phyloP scores from a whole-genome alignment of 2,329 filamentous ascomycete genomes.

The Paraconiothyrium brasiliense region DNA sequence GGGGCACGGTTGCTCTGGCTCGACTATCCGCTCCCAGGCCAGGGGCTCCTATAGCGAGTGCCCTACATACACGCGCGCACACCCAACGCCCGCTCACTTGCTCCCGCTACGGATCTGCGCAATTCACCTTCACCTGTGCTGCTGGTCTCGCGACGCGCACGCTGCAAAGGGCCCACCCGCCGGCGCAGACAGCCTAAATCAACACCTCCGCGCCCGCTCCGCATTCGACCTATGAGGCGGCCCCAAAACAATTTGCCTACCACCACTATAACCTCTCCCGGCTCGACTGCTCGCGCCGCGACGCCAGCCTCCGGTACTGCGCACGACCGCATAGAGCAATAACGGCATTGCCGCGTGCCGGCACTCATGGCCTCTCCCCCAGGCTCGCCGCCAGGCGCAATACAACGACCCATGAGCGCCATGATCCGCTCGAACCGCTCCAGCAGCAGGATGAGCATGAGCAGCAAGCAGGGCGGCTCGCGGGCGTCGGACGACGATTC shows the following conservation, averaged over 20 bases:
- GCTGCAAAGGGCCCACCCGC: constrained; percentile 11
- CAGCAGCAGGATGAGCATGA: constrained; percentile 85
- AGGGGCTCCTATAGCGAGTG: constrained; percentile 11
- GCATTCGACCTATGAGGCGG: constrained; percentile 20
- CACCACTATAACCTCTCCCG: constrained; percentile 23
- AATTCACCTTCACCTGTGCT: constrained; percentile 2
- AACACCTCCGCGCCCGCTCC: constrained; percentile 18
- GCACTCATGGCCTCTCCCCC: constrained; percentile 50
- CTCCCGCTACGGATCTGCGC: constrained; percentile 6
- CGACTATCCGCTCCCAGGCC: constrained; percentile 7
- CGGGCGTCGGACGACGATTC: constrained; percentile 88
- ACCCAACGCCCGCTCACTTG: background rate
- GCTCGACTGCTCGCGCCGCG: constrained; percentile 21
- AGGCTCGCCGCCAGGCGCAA: constrained; percentile 46
- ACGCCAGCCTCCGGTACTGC: constrained; percentile 20
- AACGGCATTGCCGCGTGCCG: constrained; percentile 36
- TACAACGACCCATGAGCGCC: constrained; percentile 79
- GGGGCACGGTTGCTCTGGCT: background rate
- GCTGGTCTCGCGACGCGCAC: background rate
- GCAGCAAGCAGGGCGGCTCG: constrained; percentile 78
- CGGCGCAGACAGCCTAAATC: constrained; percentile 27
- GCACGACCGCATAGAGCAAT: constrained; percentile 21
- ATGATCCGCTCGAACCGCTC: constrained; percentile 81
- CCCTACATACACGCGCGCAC: background rate
- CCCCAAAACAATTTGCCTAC: constrained; percentile 18